A percentile compares a stretch with the other conserved stretches of the same genome.
phyloP scores from a whole-genome alignment of 208 protist genomes.

The Leishmania guyanensis region DNA sequence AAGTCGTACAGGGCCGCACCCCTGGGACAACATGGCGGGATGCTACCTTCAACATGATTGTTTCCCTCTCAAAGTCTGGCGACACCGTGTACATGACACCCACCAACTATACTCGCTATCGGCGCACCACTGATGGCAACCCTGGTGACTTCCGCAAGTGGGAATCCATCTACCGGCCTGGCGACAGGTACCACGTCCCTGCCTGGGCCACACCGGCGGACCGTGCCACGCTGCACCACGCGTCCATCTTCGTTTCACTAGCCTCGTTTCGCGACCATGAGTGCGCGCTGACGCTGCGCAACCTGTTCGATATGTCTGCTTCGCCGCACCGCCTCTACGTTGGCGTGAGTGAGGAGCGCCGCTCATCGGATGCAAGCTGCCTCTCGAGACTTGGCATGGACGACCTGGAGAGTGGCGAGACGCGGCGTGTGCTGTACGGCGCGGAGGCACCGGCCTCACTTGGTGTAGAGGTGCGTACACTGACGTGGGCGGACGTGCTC shows the following conservation, averaged over 20 bases:
- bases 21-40: constrained; percentile 20
- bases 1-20: background rate
- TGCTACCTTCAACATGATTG: background rate
- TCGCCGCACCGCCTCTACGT: constrained; percentile 70
- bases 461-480: constrained; percentile 3
- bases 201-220: constrained; percentile 31
- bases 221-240: constrained; percentile 35
- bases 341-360: constrained; percentile 84
- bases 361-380: constrained; percentile 37
- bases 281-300: constrained; percentile 82
- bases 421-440: constrained; percentile 36
- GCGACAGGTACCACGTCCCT: constrained; percentile 30
- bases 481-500: constrained; percentile 27
- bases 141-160: constrained; percentile 11
- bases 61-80: constrained; percentile 3
- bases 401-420: background rate
- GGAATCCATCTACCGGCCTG: constrained; percentile 23
- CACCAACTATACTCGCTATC: constrained; percentile 6
- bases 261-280: constrained; percentile 87
- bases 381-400: constrained; percentile 7
- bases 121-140: background rate
- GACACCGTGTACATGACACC: constrained; percentile 4
- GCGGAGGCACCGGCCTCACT: constrained; percentile 10
- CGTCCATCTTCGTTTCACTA: constrained; percentile 90
- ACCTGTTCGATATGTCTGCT: constrained; percentile 58